Evolutionary conservation across 768 basidiomycete genomes (phyloP).

Genomic region (Rhizopogon vulgaris): DNA sequence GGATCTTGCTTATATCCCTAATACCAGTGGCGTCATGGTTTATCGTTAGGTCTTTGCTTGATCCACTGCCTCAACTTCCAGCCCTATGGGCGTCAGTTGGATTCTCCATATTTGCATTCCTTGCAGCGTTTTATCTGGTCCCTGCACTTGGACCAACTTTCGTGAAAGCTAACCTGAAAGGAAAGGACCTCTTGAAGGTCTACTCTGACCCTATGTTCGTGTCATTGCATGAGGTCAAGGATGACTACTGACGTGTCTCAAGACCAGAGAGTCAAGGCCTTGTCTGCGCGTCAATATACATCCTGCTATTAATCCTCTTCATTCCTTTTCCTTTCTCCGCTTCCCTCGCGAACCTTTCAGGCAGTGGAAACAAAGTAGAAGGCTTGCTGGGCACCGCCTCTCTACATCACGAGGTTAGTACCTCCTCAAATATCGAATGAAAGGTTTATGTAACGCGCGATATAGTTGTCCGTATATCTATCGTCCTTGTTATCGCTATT

Average conservation of each 20-base stretch:
- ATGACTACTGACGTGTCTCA: background rate
- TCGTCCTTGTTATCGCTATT: slow-evolving; percentile 89
- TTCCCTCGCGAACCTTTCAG: slow-evolving; percentile 44
- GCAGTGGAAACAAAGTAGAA: slow-evolving; percentile 40
- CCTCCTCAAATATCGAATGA: background rate
- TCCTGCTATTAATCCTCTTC: slow-evolving; percentile 81
- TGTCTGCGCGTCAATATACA: slow-evolving; percentile 85
- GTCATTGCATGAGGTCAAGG: background rate
- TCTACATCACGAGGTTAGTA: slow-evolving; percentile 68
- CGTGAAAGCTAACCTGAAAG: slow-evolving; percentile 74
- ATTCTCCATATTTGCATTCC: slow-evolving; percentile 77
- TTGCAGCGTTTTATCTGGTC: slow-evolving; percentile 69
- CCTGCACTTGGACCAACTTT: slow-evolving; percentile 82
- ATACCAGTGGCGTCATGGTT: slow-evolving; percentile 71
- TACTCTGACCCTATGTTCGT: slow-evolving; percentile 68
- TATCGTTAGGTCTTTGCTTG: slow-evolving; percentile 62
- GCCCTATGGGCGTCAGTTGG: slow-evolving; percentile 76
- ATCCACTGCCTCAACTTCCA: slow-evolving; percentile 63
- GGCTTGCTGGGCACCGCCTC: slow-evolving; percentile 39
- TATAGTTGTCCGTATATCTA: slow-evolving; percentile 83
- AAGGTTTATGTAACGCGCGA: background rate
- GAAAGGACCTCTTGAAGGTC: slow-evolving; percentile 81
- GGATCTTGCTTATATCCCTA: slow-evolving; percentile 48
- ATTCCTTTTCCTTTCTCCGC: slow-evolving; percentile 94
- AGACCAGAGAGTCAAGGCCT: slow-evolving; percentile 95